phyloP scores from a whole-genome alignment of 1,139 yeast genomes.

The Lodderomyces oxycetoniae region DNA sequence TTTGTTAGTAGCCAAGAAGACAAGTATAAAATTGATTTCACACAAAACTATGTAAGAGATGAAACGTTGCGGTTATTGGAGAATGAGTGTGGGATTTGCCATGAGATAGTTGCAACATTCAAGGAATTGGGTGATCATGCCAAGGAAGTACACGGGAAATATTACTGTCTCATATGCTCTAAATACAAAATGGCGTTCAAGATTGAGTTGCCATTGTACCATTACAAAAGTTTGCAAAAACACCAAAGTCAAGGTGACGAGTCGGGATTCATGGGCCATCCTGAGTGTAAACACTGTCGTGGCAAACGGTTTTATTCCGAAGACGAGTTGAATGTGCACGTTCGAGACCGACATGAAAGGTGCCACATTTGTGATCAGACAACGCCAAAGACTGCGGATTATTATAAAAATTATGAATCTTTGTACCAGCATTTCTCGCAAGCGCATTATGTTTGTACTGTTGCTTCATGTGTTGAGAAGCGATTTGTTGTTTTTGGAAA shows the following conservation, averaged over 20 bases:
- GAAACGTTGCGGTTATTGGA: conserved; percentile 51
- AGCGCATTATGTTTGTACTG: conserved; percentile 74
- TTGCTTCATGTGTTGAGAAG: conserved; percentile 80
- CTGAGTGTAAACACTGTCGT: conserved; percentile 78
- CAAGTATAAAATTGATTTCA: conserved; percentile 49
- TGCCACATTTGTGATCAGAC: conserved; percentile 86
- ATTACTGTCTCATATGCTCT: conserved; percentile 72
- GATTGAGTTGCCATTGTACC: conserved; percentile 60
- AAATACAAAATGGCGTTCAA: conserved; percentile 73
- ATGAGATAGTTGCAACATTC: conserved; percentile 40
- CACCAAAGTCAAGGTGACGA: conserved; percentile 72
- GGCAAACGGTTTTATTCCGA: conserved; percentile 77
- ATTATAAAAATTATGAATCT: conserved; percentile 70
- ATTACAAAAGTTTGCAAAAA: conserved; percentile 55
- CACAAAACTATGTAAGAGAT: conserved; percentile 37
- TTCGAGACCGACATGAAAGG: conserved; percentile 80
- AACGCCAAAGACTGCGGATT: conserved; percentile 62
- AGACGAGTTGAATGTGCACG: conserved; percentile 79
- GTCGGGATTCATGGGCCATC: conserved; percentile 83
- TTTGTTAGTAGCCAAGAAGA: conserved; percentile 32
- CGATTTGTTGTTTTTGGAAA: conserved; percentile 89
- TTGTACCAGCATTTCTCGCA: conserved; percentile 69
- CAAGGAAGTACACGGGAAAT: conserved; percentile 54
- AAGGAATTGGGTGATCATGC: conserved; percentile 63
- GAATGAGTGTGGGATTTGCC: conserved; percentile 56